These are phyloP conservation scores for Fusarium sulawesiense DNA, from an alignment of 2,329 filamentous ascomycete species.

Conservation along the genomic window DNA sequence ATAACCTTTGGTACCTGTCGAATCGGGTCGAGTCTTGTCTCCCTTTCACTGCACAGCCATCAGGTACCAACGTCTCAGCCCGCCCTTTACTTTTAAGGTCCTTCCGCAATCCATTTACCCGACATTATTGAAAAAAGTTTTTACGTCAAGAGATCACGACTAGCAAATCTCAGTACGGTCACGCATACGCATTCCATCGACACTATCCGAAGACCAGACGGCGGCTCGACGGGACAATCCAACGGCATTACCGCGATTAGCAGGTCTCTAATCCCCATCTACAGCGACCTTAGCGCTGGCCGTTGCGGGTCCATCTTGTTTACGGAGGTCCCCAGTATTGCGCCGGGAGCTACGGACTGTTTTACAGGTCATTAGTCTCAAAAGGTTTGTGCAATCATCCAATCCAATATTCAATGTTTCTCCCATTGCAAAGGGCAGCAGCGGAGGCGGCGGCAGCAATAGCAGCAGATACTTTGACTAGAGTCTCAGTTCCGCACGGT, in stretches of 20 bases:
- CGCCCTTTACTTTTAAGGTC: conserved; percentile 2
- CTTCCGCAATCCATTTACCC: conserved; percentile 6
- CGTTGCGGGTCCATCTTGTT: conserved; percentile 40
- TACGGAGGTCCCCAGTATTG: conserved; percentile 33
- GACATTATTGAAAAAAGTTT: neutral
- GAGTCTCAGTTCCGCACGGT: conserved; percentile 40
- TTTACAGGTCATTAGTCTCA: conserved; percentile 33
- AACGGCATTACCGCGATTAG: conserved; percentile 47
- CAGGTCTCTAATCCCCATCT: conserved; percentile 20
- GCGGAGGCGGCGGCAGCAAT: conserved; percentile 15
- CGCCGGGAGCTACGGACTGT: conserved; percentile 45
- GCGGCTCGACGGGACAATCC: conserved; percentile 37
- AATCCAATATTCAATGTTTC: conserved; percentile 45
- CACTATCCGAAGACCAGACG: conserved; percentile 34
- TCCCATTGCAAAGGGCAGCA: conserved; percentile 33
- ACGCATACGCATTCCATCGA: conserved; percentile 16
- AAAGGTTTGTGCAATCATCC: conserved; percentile 40
- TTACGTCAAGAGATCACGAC: neutral
- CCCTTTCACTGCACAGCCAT: conserved; percentile 27
- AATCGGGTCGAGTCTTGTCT: neutral
- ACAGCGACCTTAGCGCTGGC: conserved; percentile 36
- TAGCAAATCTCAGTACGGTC: conserved; percentile 6
- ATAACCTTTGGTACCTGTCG: conserved; percentile 11
- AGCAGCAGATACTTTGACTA: conserved; percentile 2
- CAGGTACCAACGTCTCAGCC: conserved; percentile 34